A percentile compares a stretch with the other conserved stretches of the same genome.
Evolutionary conservation across 2,329 filamentous ascomycete genomes (phyloP).

Genomic region (Akanthomyces uredinophilus): DNA sequence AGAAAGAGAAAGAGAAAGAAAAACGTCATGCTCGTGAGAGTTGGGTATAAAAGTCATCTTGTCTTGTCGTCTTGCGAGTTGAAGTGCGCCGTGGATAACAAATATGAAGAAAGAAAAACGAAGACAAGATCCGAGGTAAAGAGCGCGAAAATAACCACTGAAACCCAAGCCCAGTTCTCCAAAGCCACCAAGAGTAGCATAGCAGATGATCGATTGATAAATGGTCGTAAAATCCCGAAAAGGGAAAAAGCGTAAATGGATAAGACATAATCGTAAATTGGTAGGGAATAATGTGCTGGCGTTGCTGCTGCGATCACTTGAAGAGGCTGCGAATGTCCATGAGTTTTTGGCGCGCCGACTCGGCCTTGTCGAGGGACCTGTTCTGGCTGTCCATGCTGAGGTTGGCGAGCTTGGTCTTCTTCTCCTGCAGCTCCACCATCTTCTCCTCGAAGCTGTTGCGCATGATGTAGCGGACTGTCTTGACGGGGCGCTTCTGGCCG

Average conservation of each 20-base stretch:
- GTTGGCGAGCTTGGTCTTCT: conserved; percentile 87
- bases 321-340: conserved; percentile 56
- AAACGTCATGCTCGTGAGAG: conserved; percentile 9
- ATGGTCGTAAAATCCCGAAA: background rate
- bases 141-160: background rate
- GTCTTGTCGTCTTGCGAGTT: background rate
- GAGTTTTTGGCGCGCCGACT: conserved; percentile 56
- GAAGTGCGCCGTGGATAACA: conserved; percentile 1
- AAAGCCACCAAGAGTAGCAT: background rate
- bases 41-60: conserved; percentile 11
- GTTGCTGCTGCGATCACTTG: conserved; percentile 31
- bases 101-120: conserved; percentile 20
- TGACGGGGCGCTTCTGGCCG: conserved; percentile 82
- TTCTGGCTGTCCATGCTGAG: conserved; percentile 70
- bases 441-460: conserved; percentile 86
- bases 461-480: conserved; percentile 89
- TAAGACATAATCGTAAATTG: background rate
- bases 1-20: background rate
- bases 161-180: background rate
- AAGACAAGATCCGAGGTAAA: conserved; percentile 20
- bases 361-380: conserved; percentile 45
- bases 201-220: background rate
- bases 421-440: conserved; percentile 82
- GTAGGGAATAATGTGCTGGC: background rate
- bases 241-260: background rate